A percentile compares a stretch with the other conserved stretches of the same genome.
These are phyloP conservation scores for Gelatoporia subvermispora DNA, from an alignment of 768 basidiomycete genomes.

Conservation along the genomic window DNA sequence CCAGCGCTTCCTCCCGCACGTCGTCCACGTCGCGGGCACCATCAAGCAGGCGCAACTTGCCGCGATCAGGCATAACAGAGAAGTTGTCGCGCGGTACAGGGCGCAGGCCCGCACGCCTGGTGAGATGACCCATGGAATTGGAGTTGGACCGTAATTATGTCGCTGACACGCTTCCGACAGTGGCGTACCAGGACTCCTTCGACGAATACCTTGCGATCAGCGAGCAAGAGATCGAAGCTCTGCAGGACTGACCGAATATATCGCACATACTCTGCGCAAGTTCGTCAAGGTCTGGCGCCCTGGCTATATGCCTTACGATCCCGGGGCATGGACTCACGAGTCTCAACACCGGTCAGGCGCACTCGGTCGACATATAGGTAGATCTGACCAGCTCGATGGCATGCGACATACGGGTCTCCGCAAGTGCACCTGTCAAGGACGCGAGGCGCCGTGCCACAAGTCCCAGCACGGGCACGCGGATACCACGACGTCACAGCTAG, in stretches of 20 bases:
- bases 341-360: no score
- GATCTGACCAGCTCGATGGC: no score
- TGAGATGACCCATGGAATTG: slow-evolving; percentile 25
- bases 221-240: slow-evolving; percentile 54
- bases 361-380: no score
- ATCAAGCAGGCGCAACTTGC: slow-evolving; percentile 82
- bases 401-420: no score
- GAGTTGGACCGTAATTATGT: not conserved
- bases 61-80: slow-evolving; percentile 69
- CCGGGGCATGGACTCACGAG: no score
- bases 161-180: slow-evolving; percentile 24
- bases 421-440: no score
- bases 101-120: slow-evolving; percentile 49
- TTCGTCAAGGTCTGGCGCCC: no score
- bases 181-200: slow-evolving; percentile 57
- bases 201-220: slow-evolving; percentile 54
- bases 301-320: no score
- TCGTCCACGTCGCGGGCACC: slow-evolving; percentile 81
- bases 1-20: slow-evolving; percentile 59
- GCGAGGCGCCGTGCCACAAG: no score
- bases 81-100: slow-evolving; percentile 64
- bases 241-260: slow-evolving; percentile 49
- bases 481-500: no score
- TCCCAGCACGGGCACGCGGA: no score
- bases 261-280: no score